Base-by-base conservation (phyloP, 305 asterid genomes). In the Coffea humblotiana region DNA sequence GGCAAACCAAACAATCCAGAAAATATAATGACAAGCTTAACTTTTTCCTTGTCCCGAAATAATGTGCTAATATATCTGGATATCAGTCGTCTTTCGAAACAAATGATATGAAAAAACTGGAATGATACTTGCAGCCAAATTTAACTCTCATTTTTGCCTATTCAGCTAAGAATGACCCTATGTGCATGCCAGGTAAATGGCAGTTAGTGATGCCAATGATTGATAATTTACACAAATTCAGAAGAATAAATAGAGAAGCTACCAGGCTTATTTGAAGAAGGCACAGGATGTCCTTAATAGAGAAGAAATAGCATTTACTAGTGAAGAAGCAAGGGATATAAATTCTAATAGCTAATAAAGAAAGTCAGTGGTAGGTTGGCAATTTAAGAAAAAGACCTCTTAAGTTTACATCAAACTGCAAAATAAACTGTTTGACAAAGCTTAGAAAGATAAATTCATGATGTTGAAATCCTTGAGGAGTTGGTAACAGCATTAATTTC, bases 261-360 rank as follows among this genome's bases (percentile, higher is more conserved):
- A 54, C 54, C 73, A 19, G 9, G 49, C 27, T 60, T 69, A 63
- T 63, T n/a, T 29, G 35, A 70, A 70, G 16, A 35, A 78, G 47
- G 61, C 40, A 72, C 45, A 6, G 32, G 15, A 56, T 35, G 12
- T 64, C n/a, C 70, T 21, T 60, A 40, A n/a, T 51, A 43, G 49
- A 76, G 64, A 48, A 63, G 45, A 23, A 72, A 48, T 72, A 32
- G 19, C 77, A 71, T 60, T 19, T 48, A 63, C 19, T 79, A 32
- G 23, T 63, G 29, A 72, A n/a, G 35, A 35, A 49, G 63, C 35
- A 35, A 43, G 14, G 37, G 40, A 35, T 8, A 75, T 2, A 32
- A 67, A 77, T 45, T 48, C 49, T 77, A 21, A 25, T 11, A 52
- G 69, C 60, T 35, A 29, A 19, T 56, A 23, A n/a, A 58, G 43